Conservation (phyloP, 148 eudicot genomes). For the Arctostaphylos glauca region DNA sequence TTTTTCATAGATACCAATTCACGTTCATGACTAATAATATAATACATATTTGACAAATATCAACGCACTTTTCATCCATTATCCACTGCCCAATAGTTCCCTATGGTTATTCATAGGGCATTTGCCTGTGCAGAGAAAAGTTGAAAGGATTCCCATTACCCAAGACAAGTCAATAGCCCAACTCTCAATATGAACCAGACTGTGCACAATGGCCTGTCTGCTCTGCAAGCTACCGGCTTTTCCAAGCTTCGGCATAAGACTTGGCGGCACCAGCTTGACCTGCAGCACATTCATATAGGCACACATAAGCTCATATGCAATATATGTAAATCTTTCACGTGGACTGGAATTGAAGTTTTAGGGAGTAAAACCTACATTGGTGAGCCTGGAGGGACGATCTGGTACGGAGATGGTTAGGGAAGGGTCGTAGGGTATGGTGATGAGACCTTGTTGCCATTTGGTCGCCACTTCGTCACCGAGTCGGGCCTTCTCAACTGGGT, state of each 20-base stretch:
- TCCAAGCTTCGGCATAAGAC: conserved; percentile 90
- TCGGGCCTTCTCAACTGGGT: conserved; percentile 73
- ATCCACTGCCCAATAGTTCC: not conserved
- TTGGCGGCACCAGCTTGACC: conserved; percentile 81
- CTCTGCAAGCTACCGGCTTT: conserved; percentile 93
- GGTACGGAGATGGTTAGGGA: conserved; percentile 46
- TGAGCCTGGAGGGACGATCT: conserved; percentile 74
- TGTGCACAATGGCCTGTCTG: conserved; percentile 85
- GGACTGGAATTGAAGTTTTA: conserved; percentile 11
- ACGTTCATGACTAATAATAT: not conserved
- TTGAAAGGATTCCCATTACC: conserved; percentile 73
- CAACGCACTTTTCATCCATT: not conserved
- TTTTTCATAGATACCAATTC: not conserved
- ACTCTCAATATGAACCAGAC: conserved; percentile 90
- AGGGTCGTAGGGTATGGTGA: conserved; percentile 46
- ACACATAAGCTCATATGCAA: not conserved
- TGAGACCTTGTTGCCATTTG: conserved; percentile 68
- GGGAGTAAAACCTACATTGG: conserved; percentile 30
- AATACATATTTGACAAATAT: no score
- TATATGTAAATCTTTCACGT: not conserved
- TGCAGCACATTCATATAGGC: conserved; percentile 20
- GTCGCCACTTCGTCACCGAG: conserved; percentile 66
- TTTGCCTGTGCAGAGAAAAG: not conserved
- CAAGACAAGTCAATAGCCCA: conserved; percentile 99
- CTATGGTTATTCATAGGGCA: not conserved